phyloP scores from a whole-genome alignment of 1,139 yeast genomes.

The Geotrichum histeridarum region DNA sequence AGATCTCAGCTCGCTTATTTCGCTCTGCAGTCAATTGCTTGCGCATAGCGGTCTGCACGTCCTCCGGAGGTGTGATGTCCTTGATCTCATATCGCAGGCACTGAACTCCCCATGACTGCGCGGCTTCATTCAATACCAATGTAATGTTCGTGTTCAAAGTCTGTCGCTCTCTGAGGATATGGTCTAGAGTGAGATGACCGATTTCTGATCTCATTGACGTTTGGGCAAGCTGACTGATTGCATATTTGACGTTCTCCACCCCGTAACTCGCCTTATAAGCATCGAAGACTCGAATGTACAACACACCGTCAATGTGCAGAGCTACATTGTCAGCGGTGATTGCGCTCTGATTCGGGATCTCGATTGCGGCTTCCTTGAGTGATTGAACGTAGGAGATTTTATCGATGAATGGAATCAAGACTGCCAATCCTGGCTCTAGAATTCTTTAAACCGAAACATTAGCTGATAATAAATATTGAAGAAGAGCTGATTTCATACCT shows the following conservation, averaged over 20 bases:
- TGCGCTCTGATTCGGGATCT: slow-evolving; percentile 78
- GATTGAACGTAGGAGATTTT: slow-evolving; percentile 76
- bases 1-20: slow-evolving; percentile 78
- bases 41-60: slow-evolving; percentile 88
- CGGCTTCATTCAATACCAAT: slow-evolving; percentile 76
- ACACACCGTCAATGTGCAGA: slow-evolving; percentile 76
- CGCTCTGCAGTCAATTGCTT: slow-evolving; percentile 84
- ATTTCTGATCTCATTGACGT: slow-evolving; percentile 89
- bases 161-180: slow-evolving; percentile 73
- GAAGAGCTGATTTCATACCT: slow-evolving; percentile 23
- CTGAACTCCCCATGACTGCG: slow-evolving; percentile 79
- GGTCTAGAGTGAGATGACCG: slow-evolving; percentile 74
- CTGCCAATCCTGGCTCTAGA: slow-evolving; percentile 71
- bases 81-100: slow-evolving; percentile 83
- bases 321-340: slow-evolving; percentile 84
- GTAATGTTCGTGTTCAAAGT: slow-evolving; percentile 67
- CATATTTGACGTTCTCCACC: slow-evolving; percentile 83
- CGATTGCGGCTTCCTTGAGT: slow-evolving; percentile 75
- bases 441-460: slow-evolving; percentile 33
- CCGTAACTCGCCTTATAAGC: slow-evolving; percentile 85
- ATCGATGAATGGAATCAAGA: slow-evolving; percentile 67
- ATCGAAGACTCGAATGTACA: slow-evolving; percentile 71
- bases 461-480: background rate
- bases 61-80: slow-evolving; percentile 81
- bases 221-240: slow-evolving; percentile 79